These are phyloP conservation scores for Lasiodiplodia sp. DNA, from an alignment of 2,329 filamentous ascomycete species.

Conservation along the genomic window DNA sequence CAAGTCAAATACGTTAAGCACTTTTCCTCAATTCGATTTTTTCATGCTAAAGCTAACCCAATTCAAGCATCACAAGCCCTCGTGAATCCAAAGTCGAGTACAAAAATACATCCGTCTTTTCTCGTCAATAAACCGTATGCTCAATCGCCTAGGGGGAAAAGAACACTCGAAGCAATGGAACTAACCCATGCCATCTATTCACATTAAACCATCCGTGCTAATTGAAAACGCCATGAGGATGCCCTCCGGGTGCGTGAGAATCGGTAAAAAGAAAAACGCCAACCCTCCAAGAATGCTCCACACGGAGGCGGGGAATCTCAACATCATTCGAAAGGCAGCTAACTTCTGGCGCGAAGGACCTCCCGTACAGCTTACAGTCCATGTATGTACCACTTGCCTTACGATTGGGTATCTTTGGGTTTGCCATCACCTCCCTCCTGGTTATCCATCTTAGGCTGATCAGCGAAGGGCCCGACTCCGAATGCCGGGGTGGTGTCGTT, in stretches of 20 bases:
- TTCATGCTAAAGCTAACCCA: constrained; percentile 4
- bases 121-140: constrained; percentile 22
- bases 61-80: constrained; percentile 1
- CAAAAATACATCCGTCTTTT: constrained; percentile 17
- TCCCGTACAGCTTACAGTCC: neutral
- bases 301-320: constrained; percentile 8
- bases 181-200: constrained; percentile 18
- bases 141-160: constrained; percentile 16
- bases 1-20: neutral
- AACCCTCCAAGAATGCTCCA: constrained; percentile 7
- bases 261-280: constrained; percentile 16
- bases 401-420: constrained; percentile 27
- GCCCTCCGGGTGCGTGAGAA: neutral
- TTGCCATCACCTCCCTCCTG: constrained; percentile 24
- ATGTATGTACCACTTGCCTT: constrained; percentile 6
- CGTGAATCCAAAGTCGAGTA: neutral
- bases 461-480: constrained; percentile 50
- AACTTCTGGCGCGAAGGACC: neutral
- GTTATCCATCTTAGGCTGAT: constrained; percentile 44
- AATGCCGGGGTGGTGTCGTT: constrained; percentile 54
- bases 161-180: constrained; percentile 15
- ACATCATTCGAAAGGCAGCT: constrained; percentile 8
- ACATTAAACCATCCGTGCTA: constrained; percentile 15
- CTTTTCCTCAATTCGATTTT: neutral
- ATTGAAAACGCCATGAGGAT: constrained; percentile 16